Percentiles rank a stretch among this genome's conserved stretches.
phyloP scores from a whole-genome alignment of 2,329 filamentous ascomycete species.

The Malbranchea cinnamomea region DNA sequence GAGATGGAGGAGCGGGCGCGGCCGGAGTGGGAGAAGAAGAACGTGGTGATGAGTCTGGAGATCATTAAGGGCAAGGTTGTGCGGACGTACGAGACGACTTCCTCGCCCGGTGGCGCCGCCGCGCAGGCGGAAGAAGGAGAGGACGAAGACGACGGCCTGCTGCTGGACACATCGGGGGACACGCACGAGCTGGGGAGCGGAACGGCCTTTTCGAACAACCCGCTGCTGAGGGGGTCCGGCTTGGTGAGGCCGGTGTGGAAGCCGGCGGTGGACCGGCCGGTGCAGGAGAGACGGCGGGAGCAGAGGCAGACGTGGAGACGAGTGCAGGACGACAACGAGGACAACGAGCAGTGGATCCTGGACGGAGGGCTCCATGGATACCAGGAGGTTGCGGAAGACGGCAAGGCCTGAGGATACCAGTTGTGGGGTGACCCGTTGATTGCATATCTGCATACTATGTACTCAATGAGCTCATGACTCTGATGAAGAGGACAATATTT shows the following conservation, averaged over 20 bases:
- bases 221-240: constrained; percentile 28
- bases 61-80: constrained; percentile 64
- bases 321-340: constrained; percentile 32
- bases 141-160: constrained; percentile 18
- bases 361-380: constrained; percentile 29
- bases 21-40: constrained; percentile 80
- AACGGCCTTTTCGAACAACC: constrained; percentile 28
- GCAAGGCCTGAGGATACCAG: not conserved
- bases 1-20: constrained; percentile 76
- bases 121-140: constrained; percentile 12
- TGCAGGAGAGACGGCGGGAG: constrained; percentile 14
- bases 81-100: constrained; percentile 29
- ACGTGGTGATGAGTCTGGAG: constrained; percentile 73
- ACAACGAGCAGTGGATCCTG: constrained; percentile 34
- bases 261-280: constrained; percentile 15
- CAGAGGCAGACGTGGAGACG: constrained; percentile 30
- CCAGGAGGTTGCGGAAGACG: constrained; percentile 6
- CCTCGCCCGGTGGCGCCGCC: constrained; percentile 14
- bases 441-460: too few relatives aligned
- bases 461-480: too few relatives aligned
- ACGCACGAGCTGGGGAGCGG: constrained; percentile 8
- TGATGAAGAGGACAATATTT: too few relatives aligned
- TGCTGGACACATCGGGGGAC: constrained; percentile 9
- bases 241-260: constrained; percentile 33
- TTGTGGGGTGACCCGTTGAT: not conserved